Percentiles rank a stretch among this genome's conserved stretches.
These are phyloP conservation scores for Populus pruinosa DNA, from an alignment of 345 rosid genomes.

Conservation along the genomic window DNA sequence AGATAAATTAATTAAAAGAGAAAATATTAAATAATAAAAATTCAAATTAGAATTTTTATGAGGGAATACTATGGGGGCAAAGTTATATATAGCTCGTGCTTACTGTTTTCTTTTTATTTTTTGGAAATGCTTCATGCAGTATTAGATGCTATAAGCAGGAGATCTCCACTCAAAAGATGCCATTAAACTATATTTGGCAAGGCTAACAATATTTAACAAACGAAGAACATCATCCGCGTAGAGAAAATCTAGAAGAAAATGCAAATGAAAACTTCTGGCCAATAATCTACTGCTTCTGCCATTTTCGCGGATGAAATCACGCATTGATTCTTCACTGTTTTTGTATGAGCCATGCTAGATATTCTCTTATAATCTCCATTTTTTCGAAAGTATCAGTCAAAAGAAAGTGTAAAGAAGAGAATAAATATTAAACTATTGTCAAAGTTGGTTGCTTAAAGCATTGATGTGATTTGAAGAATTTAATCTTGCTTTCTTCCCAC, in stretches of 20 bases:
- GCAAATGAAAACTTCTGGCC: slow-evolving; percentile 18
- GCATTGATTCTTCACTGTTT: slow-evolving; percentile 22
- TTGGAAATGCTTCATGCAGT: background rate
- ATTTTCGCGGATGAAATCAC: slow-evolving; percentile 9
- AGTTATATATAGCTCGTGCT: too few species aligned
- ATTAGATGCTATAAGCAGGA: slow-evolving; percentile 27
- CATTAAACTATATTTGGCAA: background rate
- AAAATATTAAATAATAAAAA: too few species aligned
- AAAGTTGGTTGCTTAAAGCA: slow-evolving; percentile 37
- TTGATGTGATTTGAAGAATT: slow-evolving; percentile 53
- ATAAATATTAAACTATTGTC: slow-evolving; percentile 15
- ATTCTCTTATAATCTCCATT: slow-evolving; percentile 14
- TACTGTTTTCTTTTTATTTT: too few species aligned
- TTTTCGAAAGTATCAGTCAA: slow-evolving; percentile 9
- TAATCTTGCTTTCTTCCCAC: slow-evolving; percentile 51
- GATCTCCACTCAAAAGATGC: slow-evolving; percentile 17
- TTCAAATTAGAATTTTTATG: too few species aligned
- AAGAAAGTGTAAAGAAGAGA: slow-evolving; percentile 7
- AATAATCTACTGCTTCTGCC: background rate
- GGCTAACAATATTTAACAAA: background rate
- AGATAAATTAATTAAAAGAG: too few species aligned
- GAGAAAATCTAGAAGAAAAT: background rate
- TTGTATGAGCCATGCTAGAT: slow-evolving; percentile 9
- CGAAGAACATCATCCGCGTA: background rate
- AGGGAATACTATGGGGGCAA: too few species aligned